Evolutionary conservation across 148 eudicot species (phyloP), one percentile per base, ranked within the genome.

Genomic region (Vaccinium corymbosum): DNA sequence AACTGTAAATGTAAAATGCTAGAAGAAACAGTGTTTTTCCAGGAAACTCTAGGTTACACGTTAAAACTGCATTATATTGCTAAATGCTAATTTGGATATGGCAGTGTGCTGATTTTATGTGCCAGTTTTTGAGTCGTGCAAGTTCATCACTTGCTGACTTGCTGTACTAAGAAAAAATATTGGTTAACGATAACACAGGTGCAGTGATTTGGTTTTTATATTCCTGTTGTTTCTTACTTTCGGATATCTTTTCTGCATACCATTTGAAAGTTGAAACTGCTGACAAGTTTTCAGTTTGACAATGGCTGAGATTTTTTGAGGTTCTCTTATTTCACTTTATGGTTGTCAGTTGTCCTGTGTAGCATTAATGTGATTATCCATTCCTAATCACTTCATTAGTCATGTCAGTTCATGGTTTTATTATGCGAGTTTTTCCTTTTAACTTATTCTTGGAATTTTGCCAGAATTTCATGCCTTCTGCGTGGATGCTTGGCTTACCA

Each of bases 401-500:
- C 68, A 51, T 66, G 20, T 71, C 27, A 35, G 1, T 59, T 80
- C 42, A 29, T 59, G 52, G 53, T 35, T n/a, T 0, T 11, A 72
- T 32, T 16, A 10, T 46, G 64, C 68, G 7, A 20, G 8, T 46
- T 49, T 29, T 42, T 42, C 46, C 13, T 9, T 71, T 71, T 62
- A 59, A 85, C 27, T 71, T 50, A n/a, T 42, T 38, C 72, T 80
- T 32, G 17, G 53, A 81, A 76, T 57, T 52, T 81, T 84, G 73
- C 78, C 91, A 93, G 97, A 93, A 84, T 95, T 95, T 75, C 98
- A 95, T 64, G 87, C 94, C 20, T 10, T 72, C 7, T 95, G 98
- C 75, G 97, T 95, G 4, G 98, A 95, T 84, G 89, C 92, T 35
- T 95, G 98, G 98, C 98, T 95, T 68, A 94, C 98, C 70, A 74